Percentiles rank a stretch among this genome's conserved stretches.
Conservation (phyloP, 2,329 filamentous ascomycete genomes). For the Neoarthrinium moseri region DNA sequence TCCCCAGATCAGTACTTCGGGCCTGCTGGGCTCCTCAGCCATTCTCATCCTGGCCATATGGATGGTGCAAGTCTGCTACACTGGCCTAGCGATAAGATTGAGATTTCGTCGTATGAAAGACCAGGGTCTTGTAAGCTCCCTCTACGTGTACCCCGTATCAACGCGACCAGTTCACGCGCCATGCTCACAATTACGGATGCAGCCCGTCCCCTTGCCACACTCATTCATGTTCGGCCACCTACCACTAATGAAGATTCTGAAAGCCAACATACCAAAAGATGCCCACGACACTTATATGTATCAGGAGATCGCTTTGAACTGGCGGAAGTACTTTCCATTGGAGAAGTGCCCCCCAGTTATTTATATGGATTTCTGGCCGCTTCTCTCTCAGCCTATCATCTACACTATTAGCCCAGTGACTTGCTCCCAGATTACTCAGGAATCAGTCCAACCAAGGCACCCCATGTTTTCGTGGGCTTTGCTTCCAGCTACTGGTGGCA, state of each 20-base stretch:
- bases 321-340: constrained; percentile 14
- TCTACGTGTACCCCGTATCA: too few species aligned
- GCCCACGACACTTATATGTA: constrained; percentile 5
- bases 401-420: constrained; percentile 2
- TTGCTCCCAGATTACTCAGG: constrained; percentile 13
- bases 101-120: too few species aligned
- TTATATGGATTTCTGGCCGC: constrained; percentile 21
- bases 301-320: constrained; percentile 6
- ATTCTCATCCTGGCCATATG: too few species aligned
- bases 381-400: constrained; percentile 15
- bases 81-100: too few species aligned
- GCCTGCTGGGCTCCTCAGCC: too few species aligned
- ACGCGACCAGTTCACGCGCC: too few species aligned
- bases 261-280: constrained; percentile 1
- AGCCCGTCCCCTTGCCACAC: background rate
- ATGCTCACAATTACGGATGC: too few species aligned
- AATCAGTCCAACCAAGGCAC: constrained; percentile 12
- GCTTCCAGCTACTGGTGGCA: constrained; percentile 9
- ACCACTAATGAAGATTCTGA: background rate
- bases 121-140: too few species aligned
- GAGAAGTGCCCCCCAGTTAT: constrained; percentile 12
- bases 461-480: constrained; percentile 10
- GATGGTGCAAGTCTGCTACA: too few species aligned
- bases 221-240: constrained; percentile 2
- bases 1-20: too few species aligned